A percentile compares a stretch with the other conserved stretches of the same genome.
Conservation (phyloP, 148 eudicot species). For the Chenopodium formosanum region DNA sequence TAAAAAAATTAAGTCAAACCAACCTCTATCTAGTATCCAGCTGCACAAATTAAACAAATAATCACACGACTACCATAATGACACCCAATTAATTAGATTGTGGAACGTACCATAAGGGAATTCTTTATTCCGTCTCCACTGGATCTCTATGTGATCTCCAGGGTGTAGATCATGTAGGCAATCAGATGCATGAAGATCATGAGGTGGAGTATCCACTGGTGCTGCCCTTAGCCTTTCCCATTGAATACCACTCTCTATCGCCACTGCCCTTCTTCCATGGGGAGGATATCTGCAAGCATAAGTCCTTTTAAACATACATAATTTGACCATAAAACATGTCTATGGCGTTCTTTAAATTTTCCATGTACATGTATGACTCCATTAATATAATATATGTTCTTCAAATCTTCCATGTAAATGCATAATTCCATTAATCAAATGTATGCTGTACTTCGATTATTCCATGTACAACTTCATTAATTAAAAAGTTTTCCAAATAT, state of each 20-base stretch:
- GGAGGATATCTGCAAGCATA: constrained; percentile 70
- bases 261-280: constrained; percentile 77
- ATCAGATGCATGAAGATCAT: constrained; percentile 72
- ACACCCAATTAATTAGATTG: background rate
- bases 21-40: constrained; percentile 17
- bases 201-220: constrained; percentile 67
- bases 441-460: too few relatives aligned
- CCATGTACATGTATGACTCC: too few relatives aligned
- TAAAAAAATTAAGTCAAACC: constrained; percentile 13
- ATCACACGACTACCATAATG: constrained; percentile 8
- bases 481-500: too few relatives aligned
- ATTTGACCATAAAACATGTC: background rate
- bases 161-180: constrained; percentile 74
- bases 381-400: too few relatives aligned
- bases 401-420: too few relatives aligned
- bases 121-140: constrained; percentile 95
- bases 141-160: constrained; percentile 93
- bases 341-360: background rate
- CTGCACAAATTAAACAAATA: constrained; percentile 15
- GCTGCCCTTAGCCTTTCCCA: constrained; percentile 90
- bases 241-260: constrained; percentile 62
- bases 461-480: too few relatives aligned
- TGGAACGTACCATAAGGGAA: constrained; percentile 85
- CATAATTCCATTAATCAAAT: too few relatives aligned
- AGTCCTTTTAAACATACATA: constrained; percentile 4